Base-by-base conservation (phyloP, 2,329 filamentous ascomycete species). In the Zymoseptoria pseudotritici region DNA sequence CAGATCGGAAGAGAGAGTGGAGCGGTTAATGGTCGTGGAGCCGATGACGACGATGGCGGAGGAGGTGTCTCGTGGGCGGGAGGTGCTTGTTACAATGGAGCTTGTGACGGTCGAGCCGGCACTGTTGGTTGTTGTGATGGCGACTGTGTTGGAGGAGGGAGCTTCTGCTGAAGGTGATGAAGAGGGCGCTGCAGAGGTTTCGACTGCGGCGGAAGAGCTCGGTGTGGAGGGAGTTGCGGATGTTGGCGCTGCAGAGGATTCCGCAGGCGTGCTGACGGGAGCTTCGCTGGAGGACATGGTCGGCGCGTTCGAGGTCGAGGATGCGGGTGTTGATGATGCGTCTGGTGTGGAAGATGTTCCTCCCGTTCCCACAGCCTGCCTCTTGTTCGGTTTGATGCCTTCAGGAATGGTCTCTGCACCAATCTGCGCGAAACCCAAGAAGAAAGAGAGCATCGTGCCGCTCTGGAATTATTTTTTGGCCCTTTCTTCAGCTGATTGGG, bases 1-100 rank as follows among this genome's bases (percentile, higher is more conserved):
- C 2, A 70, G 72, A 13, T 67, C 67, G 26, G 64, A 64, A 50
- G 65, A 65, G 54, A 73, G 63, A 7, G 71, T 73, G 4, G 67
- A 66, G 26, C 69, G 71, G 61, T 74, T 63, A 62, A 74, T 73
- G 59, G 73, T 73, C 9, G 66, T 67, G 46, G 67, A 65, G 58
- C 70, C 71, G 21, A 70, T 55, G 4, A 70, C 65, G 42, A 69
- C 64, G 54, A 66, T 58, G 11, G 53, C 60, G 24, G 61, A 61
- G 42, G 64, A 61, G 24, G 62, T 63, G 6, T 54, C 21, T 2
- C 51, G 29, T 10, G 58, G 53, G 11, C 67, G 61, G 31, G 64
- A 63, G 13, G 66, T 65, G 17, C 65, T 67, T n/a, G 70, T 70
- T 8, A 64, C 58, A 29, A 70, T 63, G 29, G 61, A 58, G 11